These are phyloP conservation scores for Cerioporus squamosus DNA, from an alignment of 1,284 basidiomycete species.

Conservation along the genomic window DNA sequence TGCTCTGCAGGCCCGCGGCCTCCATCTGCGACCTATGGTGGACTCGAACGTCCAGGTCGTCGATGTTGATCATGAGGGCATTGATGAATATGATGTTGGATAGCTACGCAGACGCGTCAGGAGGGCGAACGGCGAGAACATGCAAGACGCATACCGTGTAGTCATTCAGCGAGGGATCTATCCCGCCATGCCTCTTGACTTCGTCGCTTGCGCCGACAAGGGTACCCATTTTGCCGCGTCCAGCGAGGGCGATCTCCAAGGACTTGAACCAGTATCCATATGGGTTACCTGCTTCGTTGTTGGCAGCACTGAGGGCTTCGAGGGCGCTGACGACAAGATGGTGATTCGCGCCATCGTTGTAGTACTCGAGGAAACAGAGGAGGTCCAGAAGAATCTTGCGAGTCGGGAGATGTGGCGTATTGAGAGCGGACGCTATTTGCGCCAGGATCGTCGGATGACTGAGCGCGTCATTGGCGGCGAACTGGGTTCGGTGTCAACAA, in stretches of 20 bases:
- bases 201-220: slow-evolving; percentile 94
- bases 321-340: slow-evolving; percentile 65
- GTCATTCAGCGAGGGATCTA: slow-evolving; percentile 75
- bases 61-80: slow-evolving; percentile 62
- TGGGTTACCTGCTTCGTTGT: slow-evolving; percentile 58
- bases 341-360: slow-evolving; percentile 55
- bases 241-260: slow-evolving; percentile 78
- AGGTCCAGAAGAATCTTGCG: slow-evolving; percentile 86
- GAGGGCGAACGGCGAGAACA: neutral
- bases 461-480: slow-evolving; percentile 80
- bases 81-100: slow-evolving; percentile 76
- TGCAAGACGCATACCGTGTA: slow-evolving; percentile 68
- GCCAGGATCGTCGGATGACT: slow-evolving; percentile 80
- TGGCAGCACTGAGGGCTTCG: slow-evolving; percentile 67
- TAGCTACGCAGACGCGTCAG: slow-evolving; percentile 44
- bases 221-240: slow-evolving; percentile 94
- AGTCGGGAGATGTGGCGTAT: slow-evolving; percentile 82
- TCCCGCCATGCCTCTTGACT: slow-evolving; percentile 64
- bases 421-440: slow-evolving; percentile 85
- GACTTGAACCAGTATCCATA: slow-evolving; percentile 94
- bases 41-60: slow-evolving; percentile 83
- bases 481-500: slow-evolving; percentile 40
- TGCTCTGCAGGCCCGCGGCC: slow-evolving; percentile 77
- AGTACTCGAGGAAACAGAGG: slow-evolving; percentile 68
- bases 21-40: slow-evolving; percentile 92